These are phyloP conservation scores for Fusarium verrucosum DNA, from an alignment of 2,329 filamentous ascomycete species.

Conservation along the genomic window DNA sequence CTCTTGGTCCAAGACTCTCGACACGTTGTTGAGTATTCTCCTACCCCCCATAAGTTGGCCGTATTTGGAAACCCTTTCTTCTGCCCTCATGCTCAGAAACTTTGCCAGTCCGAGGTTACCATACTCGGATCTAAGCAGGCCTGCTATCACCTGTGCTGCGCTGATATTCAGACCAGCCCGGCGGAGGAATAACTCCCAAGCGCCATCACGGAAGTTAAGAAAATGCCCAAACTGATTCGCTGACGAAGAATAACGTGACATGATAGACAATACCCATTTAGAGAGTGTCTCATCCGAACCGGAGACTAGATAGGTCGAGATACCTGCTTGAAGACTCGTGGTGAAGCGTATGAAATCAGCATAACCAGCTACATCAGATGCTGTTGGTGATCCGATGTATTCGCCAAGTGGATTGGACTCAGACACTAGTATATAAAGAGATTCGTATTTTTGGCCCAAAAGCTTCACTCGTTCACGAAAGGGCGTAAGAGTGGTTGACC, in stretches of 20 bases:
- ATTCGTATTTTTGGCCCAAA: constrained; percentile 70
- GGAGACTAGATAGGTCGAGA: constrained; percentile 58
- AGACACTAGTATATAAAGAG: constrained; percentile 74
- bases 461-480: constrained; percentile 65
- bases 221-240: constrained; percentile 45
- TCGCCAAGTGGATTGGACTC: constrained; percentile 58
- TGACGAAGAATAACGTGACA: constrained; percentile 56
- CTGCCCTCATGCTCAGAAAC: constrained; percentile 46
- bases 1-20: constrained; percentile 17
- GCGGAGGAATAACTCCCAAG: constrained; percentile 52
- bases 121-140: constrained; percentile 39
- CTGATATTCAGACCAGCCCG: constrained; percentile 50
- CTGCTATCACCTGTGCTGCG: constrained; percentile 49
- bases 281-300: constrained; percentile 61
- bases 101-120: constrained; percentile 43
- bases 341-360: constrained; percentile 62
- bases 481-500: constrained; percentile 51
- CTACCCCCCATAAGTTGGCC: constrained; percentile 43
- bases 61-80: constrained; percentile 42
- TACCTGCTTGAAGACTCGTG: constrained; percentile 50
- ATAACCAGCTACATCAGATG: constrained; percentile 57
- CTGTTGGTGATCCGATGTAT: constrained; percentile 49
- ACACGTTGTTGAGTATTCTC: constrained; percentile 33
- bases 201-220: constrained; percentile 53
- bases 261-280: constrained; percentile 63